Evolutionary conservation across 202 grass and related monocot genomes (phyloP).

Genomic region (Panicum virgatum): DNA sequence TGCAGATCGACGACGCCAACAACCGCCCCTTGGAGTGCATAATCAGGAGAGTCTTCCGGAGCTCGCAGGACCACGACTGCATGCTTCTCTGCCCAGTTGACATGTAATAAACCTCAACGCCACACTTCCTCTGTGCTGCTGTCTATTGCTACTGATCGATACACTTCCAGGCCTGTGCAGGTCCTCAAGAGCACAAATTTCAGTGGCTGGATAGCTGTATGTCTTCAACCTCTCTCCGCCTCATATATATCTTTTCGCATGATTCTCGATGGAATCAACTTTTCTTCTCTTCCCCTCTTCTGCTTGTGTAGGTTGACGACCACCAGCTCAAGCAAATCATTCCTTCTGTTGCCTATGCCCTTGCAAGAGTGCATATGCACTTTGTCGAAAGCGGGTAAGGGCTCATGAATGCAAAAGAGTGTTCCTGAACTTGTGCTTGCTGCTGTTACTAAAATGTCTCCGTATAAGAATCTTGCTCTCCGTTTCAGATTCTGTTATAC

Average conservation of each 20-base stretch:
- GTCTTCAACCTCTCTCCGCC: slow-evolving; percentile 5
- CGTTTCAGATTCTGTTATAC: slow-evolving; percentile 86
- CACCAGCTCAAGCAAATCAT: slow-evolving; percentile 74
- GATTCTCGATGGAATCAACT: no score
- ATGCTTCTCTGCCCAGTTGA: slow-evolving; percentile 93
- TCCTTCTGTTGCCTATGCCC: slow-evolving; percentile 80
- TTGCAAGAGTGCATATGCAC: slow-evolving; percentile 97
- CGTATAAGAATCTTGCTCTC: background rate
- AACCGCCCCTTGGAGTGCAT: slow-evolving; percentile 82
- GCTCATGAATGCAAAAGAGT: background rate
- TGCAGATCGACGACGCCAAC: slow-evolving; percentile 77
- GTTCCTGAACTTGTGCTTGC: background rate
- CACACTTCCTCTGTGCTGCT: background rate
- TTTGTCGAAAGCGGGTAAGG: slow-evolving; percentile 86
- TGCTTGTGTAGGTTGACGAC: slow-evolving; percentile 69
- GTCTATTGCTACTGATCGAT: background rate
- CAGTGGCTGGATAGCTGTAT: slow-evolving; percentile 82
- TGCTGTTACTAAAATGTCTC: slow-evolving; percentile 7
- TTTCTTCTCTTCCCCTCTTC: background rate
- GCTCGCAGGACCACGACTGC: slow-evolving; percentile 73
- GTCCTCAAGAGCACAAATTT: slow-evolving; percentile 97
- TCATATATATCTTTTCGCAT: background rate
- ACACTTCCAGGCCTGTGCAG: slow-evolving; percentile 73
- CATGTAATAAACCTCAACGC: slow-evolving; percentile 49
- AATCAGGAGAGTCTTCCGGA: slow-evolving; percentile 83